Percentiles rank a stretch among this genome's conserved stretches.
Conservation (phyloP, 1,284 basidiomycete genomes). For the Microbotryum intermedium region DNA sequence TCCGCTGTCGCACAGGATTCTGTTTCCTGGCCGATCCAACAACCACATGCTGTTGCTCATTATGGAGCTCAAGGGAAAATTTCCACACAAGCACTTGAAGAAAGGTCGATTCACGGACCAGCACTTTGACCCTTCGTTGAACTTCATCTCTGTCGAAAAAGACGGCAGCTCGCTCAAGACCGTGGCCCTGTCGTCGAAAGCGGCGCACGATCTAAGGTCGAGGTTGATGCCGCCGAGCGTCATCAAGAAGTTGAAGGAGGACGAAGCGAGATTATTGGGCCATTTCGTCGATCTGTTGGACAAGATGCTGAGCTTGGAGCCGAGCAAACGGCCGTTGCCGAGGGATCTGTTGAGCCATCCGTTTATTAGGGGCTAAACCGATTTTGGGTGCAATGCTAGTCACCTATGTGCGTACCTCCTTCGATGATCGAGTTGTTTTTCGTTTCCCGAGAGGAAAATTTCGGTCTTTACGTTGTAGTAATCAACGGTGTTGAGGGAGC, state of each 20-base stretch:
- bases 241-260: slow-evolving; percentile 64
- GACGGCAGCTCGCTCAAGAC: slow-evolving; percentile 71
- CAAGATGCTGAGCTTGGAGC: slow-evolving; percentile 85
- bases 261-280: slow-evolving; percentile 73
- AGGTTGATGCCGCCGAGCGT: slow-evolving; percentile 71
- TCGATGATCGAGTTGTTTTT: background rate
- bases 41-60: slow-evolving; percentile 96
- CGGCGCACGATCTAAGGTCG: slow-evolving; percentile 67
- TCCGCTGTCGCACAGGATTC: slow-evolving; percentile 47
- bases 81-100: slow-evolving; percentile 89
- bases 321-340: slow-evolving; percentile 52
- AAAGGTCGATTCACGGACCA: slow-evolving; percentile 82
- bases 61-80: slow-evolving; percentile 90
- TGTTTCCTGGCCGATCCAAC: slow-evolving; percentile 92
- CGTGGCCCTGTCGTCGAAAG: slow-evolving; percentile 68
- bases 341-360: slow-evolving; percentile 28
- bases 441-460: too few species aligned
- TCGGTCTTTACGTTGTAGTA: background rate
- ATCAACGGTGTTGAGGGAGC: too few species aligned
- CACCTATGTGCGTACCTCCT: background rate
- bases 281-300: slow-evolving; percentile 87
- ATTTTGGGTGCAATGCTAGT: background rate
- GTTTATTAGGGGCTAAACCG: slow-evolving; percentile 20
- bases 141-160: slow-evolving; percentile 65
- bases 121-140: slow-evolving; percentile 88